phyloP scores from a whole-genome alignment of 331 rosid species.

The Pyracantha coccinea region DNA sequence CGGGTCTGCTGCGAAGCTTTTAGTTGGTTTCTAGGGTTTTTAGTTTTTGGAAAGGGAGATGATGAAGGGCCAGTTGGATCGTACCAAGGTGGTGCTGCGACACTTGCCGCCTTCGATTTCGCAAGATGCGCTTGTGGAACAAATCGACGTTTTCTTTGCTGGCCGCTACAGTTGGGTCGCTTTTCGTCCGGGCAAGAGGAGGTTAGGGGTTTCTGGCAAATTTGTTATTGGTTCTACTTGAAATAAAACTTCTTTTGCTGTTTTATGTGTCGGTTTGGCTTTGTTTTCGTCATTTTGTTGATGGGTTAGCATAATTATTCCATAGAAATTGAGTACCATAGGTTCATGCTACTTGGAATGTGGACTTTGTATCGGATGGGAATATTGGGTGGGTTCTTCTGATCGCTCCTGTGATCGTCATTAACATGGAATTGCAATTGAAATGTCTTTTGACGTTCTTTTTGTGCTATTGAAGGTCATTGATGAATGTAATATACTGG shows the following conservation, averaged over 20 bases:
- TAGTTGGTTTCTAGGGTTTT: conserved; percentile 30
- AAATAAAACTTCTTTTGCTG: background rate
- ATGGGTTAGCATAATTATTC: background rate
- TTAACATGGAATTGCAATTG: background rate
- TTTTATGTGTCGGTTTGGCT: background rate
- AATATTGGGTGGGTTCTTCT: background rate
- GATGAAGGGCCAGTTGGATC: conserved; percentile 58
- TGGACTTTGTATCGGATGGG: background rate
- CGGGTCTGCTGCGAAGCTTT: background rate
- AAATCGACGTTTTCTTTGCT: conserved; percentile 46
- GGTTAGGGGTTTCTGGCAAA: conserved; percentile 17
- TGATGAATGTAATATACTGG: background rate
- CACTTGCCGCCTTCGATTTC: conserved; percentile 82
- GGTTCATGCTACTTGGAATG: background rate
- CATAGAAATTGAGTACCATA: background rate
- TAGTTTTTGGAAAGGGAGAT: background rate
- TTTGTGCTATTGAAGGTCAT: background rate
- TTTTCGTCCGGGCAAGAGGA: conserved; percentile 62
- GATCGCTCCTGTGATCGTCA: background rate
- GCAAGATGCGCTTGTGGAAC: conserved; percentile 51
- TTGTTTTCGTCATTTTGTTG: background rate
- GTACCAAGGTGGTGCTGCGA: conserved; percentile 74
- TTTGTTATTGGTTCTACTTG: background rate
- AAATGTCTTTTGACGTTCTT: background rate
- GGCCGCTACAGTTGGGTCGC: conserved; percentile 56